Base-by-base conservation (phyloP, 331 rosid species). In the Pyrus hybrid region DNA sequence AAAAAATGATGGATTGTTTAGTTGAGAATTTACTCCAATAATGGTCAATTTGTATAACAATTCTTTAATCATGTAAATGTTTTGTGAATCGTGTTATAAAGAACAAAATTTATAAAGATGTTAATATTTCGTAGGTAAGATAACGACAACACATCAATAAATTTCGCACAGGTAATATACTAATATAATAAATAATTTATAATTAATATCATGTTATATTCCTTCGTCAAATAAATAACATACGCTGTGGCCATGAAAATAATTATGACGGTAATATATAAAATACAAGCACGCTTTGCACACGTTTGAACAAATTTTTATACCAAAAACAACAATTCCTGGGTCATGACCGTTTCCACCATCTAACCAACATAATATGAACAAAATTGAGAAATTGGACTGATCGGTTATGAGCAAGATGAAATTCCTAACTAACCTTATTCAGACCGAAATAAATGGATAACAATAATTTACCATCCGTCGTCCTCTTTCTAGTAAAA, bases 391-490 rank as follows among this genome's bases (percentile, higher is more conserved):
- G 10, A 13, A 53, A 53, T 26, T 16, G 26, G 35, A 23, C 37
- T 7, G 5, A 11, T 11, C 1, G 47, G 5, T 41, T 0, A 41
- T 5, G 5, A 41, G 0, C 0, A 41, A 41, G 0, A 1, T 41
- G 0, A 41, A 41, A 41, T 41, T 41, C 5, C 0, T 0, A 41
- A 41, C 1, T 41, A 41, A 0, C 5, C 47, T 41, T 1, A 0
- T 41, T 41, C 1, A 3, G 0, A 41, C 0, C 13, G 4, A 1
- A 41, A 41, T 0, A 0, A 3, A 41, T 41, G 14, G 0, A 41
- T 41, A 41, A 41, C 0, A 10, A 1, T 1, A 3, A 41, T 41
- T 41, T 1, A 1, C 0, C 4, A 37, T 0, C 13, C 0, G 1
- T 35, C 2, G 1, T 35, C 10, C 43, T 35, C 43, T 0, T 35